Base-by-base conservation (phyloP, 192 early-diverging fungal genomes). In the Coemansia sp. region DNA sequence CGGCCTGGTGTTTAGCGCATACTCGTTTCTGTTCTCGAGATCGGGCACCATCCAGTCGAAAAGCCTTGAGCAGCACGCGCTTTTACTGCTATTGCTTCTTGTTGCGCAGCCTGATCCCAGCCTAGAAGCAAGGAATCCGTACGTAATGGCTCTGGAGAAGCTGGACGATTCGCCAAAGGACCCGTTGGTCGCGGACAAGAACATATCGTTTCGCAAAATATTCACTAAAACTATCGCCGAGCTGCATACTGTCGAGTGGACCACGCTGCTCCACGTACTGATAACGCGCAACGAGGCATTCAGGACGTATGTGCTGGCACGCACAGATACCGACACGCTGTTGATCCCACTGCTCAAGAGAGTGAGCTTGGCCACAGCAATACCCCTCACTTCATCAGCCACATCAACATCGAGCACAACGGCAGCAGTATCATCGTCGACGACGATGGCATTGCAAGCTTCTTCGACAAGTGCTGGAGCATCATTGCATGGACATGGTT, bases 1-100 rank as follows among this genome's bases (percentile, higher is more conserved):
- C 25, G 73, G 79, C 1, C 50, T 81, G 34, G 67, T 81, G 3
- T 53, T 55, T 19, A 75, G 73, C 54, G 73, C 73, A n/a, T 81
- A 81, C 48, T 59, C 68, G 56, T 81, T 68, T 25, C 42, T 81
- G 59, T 81, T 81, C 33, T 67, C 73, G 22, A 68, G 79, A 1
- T 67, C 73, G 14, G 28, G 30, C 14, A 57, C 60, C 14, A 36
- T 42, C 6, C 70, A 70, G 34, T 36, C 69, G 0, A 67, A 67
- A 37, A 40, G 22, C 4, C 13, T 64, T 4, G 77, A 80, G 55
- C 79, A 81, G 41, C 58, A 55, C n/a, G 70, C 73, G 28, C 56
- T 75, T n/a, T 23, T 66, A 23, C 22, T 75, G 47, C 45, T 81
- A 6, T 44, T 81, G 30, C 34, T 81, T 52, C 57, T 81, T 13